Percentiles rank a stretch among this genome's conserved stretches.
phyloP scores from a whole-genome alignment of 2,329 filamentous ascomycete species.

The Claviceps paspali region DNA sequence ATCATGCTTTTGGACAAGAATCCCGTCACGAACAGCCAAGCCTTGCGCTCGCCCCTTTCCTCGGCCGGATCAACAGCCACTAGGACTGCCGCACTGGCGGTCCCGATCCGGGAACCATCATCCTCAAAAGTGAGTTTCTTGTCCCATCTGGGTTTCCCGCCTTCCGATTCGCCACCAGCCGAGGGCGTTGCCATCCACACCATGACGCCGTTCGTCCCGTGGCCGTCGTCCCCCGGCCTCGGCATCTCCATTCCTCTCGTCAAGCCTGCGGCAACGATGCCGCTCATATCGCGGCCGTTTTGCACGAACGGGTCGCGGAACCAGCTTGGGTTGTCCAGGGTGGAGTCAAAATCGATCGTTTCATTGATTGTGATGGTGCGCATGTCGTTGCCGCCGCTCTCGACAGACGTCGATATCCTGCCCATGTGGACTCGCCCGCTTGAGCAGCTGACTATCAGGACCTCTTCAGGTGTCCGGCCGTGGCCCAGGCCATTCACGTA shows the following conservation, averaged over 20 bases:
- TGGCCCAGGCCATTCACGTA: conserved; percentile 43
- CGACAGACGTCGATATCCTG: conserved; percentile 9
- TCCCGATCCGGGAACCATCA: conserved; percentile 34
- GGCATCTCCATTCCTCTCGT: conserved; percentile 23
- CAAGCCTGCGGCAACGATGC: conserved; percentile 36
- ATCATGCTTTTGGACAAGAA: conserved; percentile 33
- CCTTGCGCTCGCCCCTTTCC: conserved; percentile 28
- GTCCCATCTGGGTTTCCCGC: conserved; percentile 19
- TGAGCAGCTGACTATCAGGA: conserved; percentile 26
- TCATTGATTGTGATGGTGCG: conserved; percentile 20
- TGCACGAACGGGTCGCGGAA: conserved; percentile 37
- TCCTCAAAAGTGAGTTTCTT: conserved; percentile 40
- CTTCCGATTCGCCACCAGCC: background rate
- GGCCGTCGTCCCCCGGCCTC: conserved; percentile 14
- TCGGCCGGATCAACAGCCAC: conserved; percentile 33
- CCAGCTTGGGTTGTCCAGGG: conserved; percentile 43
- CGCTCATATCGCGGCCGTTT: conserved; percentile 30
- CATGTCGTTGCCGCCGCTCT: conserved; percentile 6
- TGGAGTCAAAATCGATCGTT: conserved; percentile 25
- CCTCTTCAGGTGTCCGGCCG: conserved; percentile 24
- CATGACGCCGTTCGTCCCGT: conserved; percentile 25
- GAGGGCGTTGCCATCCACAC: conserved; percentile 25
- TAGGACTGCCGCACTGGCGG: conserved; percentile 34
- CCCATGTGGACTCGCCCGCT: conserved; percentile 33
- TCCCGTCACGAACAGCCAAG: conserved; percentile 43